A percentile compares a stretch with the other conserved stretches of the same genome.
These are phyloP conservation scores for Lenwebbia sp. DNA, from an alignment of 345 rosid species.

Conservation along the genomic window DNA sequence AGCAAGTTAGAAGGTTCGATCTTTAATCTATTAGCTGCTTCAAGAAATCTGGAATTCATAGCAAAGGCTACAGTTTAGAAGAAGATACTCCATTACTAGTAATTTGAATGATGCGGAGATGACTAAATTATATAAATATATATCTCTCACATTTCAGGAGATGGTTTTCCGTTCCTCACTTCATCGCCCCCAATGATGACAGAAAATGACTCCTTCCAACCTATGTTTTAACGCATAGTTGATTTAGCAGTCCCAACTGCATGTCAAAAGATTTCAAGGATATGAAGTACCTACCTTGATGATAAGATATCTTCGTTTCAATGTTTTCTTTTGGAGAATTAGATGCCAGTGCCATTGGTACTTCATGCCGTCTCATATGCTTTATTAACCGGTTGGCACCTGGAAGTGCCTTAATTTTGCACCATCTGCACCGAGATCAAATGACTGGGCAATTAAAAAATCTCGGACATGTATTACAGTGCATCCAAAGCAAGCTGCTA, in stretches of 20 bases:
- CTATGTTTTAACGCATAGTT: conserved; percentile 13
- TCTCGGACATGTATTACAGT: neutral
- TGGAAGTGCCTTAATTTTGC: conserved; percentile 68
- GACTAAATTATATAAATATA: neutral
- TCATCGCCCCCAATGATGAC: conserved; percentile 79
- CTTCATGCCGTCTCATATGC: conserved; percentile 57
- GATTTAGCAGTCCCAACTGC: neutral
- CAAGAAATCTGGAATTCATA: conserved; percentile 40
- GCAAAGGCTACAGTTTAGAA: neutral
- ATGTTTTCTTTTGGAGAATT: conserved; percentile 60
- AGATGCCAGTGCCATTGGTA: conserved; percentile 80
- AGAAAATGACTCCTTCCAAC: conserved; percentile 82
- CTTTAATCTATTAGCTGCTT: conserved; percentile 63
- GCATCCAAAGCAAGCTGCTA: neutral
- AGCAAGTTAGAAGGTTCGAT: conserved; percentile 52
- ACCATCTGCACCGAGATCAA: conserved; percentile 28
- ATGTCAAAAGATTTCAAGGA: neutral
- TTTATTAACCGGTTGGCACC: conserved; percentile 74
- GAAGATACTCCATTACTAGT: neutral
- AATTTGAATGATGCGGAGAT: neutral
- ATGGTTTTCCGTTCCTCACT: conserved; percentile 73
- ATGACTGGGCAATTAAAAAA: neutral
- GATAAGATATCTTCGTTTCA: conserved; percentile 65
- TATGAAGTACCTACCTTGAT: conserved; percentile 28
- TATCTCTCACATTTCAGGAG: conserved; percentile 73